Percentiles rank a stretch among this genome's conserved stretches.
Conservation (phyloP, 257 asterid genomes). For the Anisodus acutangulus region DNA sequence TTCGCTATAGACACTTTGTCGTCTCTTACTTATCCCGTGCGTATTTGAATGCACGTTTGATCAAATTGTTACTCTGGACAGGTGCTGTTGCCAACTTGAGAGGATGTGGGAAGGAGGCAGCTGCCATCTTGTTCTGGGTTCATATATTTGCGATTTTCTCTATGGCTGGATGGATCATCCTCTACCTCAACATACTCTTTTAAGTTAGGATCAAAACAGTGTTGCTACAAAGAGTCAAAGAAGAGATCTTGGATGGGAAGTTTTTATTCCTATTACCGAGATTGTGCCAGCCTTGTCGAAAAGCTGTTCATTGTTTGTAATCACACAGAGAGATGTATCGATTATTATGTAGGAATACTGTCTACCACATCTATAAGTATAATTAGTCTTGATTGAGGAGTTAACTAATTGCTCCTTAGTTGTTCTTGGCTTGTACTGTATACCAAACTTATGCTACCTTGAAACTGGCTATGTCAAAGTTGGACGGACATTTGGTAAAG, state of each 20-base stretch:
- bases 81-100: constrained; percentile 98
- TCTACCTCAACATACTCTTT: constrained; percentile 81
- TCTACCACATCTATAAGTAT: background rate
- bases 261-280: background rate
- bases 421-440: constrained; percentile 4
- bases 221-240: background rate
- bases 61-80: constrained; percentile 29
- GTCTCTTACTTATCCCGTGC: background rate
- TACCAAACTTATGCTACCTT: background rate
- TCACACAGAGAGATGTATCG: background rate
- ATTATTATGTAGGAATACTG: constrained; percentile 9
- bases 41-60: background rate
- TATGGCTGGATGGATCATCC: constrained; percentile 98
- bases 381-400: background rate
- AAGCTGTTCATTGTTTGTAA: background rate
- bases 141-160: constrained; percentile 90
- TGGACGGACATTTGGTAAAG: background rate
- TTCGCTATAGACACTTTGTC: background rate
- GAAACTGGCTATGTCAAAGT: constrained; percentile 15
- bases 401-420: background rate
- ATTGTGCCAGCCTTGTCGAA: background rate
- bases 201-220: constrained; percentile 36
- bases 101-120: constrained; percentile 97
- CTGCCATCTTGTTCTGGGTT: constrained; percentile 96
- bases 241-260: background rate